Conservation (phyloP, 768 basidiomycete genomes). For the Pisolithus orientalis region DNA sequence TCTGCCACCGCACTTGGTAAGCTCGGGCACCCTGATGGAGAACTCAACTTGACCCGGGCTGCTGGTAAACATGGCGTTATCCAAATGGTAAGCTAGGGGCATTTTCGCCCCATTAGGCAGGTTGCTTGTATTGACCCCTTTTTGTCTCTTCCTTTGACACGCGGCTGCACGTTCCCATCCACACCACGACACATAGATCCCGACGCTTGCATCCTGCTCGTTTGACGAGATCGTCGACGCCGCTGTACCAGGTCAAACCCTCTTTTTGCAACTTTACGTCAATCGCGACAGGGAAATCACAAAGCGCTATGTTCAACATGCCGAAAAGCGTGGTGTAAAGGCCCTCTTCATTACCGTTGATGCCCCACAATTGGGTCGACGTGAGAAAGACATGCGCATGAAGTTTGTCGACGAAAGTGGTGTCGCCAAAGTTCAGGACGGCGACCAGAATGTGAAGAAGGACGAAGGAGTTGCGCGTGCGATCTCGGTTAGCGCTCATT, state of each 20-base stretch:
- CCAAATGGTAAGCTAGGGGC: constrained; percentile 46
- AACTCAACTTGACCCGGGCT: constrained; percentile 78
- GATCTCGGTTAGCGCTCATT: constrained; percentile 53
- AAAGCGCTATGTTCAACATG: constrained; percentile 77
- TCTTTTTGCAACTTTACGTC: constrained; percentile 83
- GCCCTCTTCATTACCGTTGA: constrained; percentile 93
- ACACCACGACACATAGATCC: constrained; percentile 48
- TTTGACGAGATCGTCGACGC: constrained; percentile 91
- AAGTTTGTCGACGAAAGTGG: constrained; percentile 72
- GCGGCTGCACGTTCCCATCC: neutral
- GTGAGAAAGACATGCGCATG: constrained; percentile 94
- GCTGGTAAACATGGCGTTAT: constrained; percentile 69
- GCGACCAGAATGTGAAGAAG: constrained; percentile 45
- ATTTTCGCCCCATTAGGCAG: neutral
- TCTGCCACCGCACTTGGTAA: constrained; percentile 80
- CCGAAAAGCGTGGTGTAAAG: constrained; percentile 80
- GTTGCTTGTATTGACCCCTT: neutral
- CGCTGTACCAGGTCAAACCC: constrained; percentile 65
- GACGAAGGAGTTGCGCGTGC: constrained; percentile 87
- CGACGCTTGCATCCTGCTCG: constrained; percentile 85
- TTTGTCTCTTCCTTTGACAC: neutral
- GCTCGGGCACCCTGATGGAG: constrained; percentile 89
- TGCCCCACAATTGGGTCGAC: constrained; percentile 84
- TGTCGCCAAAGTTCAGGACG: constrained; percentile 17
- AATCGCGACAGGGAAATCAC: constrained; percentile 82